Percentiles rank a stretch among this genome's conserved stretches.
These are phyloP conservation scores for Hypoxylon sp. DNA, from an alignment of 2,329 filamentous ascomycete species.

Conservation along the genomic window DNA sequence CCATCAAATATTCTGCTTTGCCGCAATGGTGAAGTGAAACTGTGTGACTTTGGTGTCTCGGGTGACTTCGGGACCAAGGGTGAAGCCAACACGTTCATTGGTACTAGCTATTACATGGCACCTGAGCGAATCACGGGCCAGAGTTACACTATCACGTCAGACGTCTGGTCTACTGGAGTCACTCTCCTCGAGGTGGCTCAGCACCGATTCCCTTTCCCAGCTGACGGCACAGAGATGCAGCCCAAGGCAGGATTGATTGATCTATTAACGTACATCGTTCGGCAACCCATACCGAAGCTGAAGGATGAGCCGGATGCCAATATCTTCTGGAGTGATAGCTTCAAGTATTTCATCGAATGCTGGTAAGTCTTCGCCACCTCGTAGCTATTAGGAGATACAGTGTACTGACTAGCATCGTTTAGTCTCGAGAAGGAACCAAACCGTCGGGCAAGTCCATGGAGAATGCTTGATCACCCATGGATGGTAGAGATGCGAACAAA, in stretches of 20 bases:
- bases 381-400: conserved; percentile 12
- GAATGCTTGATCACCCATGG: conserved; percentile 99
- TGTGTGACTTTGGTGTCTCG: conserved; percentile 98
- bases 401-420: conserved; percentile 28
- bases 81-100: conserved; percentile 98
- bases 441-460: conserved; percentile 93
- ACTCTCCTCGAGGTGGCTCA: conserved; percentile 99
- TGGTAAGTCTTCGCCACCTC: conserved; percentile 76
- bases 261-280: conserved; percentile 95
- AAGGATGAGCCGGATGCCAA: conserved; percentile 93
- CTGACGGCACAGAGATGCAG: conserved; percentile 95
- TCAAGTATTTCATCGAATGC: conserved; percentile 99
- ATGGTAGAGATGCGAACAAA: conserved; percentile 97
- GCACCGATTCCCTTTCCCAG: conserved; percentile 97
- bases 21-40: conserved; percentile 92
- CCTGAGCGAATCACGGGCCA: conserved; percentile 98
- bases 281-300: conserved; percentile 92
- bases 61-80: conserved; percentile 99
- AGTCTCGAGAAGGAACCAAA: conserved; percentile 95
- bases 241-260: conserved; percentile 94
- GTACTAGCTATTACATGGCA: conserved; percentile 99
- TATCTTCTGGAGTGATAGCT: conserved; percentile 96
- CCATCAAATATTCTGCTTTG: conserved; percentile 97
- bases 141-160: conserved; percentile 97
- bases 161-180: conserved; percentile 98